phyloP scores from a whole-genome alignment of 225 moss, liverwort and hornwort genomes.

The Rhytidiadelphus loreus region DNA sequence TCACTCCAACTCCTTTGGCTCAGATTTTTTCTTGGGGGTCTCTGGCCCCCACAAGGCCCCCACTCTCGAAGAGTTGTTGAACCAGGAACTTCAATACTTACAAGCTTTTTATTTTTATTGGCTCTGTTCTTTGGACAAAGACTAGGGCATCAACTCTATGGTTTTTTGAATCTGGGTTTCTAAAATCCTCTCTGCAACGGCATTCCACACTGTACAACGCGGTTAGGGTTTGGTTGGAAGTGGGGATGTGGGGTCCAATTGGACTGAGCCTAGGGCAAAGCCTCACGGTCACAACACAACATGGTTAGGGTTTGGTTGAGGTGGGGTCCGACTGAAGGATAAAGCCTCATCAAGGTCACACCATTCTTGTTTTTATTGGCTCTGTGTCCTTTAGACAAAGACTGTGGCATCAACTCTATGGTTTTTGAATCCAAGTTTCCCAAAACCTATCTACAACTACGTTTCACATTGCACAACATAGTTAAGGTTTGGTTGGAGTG shows the following conservation, averaged over 20 bases:
- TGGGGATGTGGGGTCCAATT: no score
- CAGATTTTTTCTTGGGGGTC: neutral
- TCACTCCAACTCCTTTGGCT: neutral
- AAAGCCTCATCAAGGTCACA: no score
- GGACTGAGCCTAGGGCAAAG: no score
- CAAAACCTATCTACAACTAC: neutral
- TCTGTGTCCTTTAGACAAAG: neutral
- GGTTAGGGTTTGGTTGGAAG: no score
- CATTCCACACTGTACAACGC: neutral
- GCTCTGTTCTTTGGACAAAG: neutral
- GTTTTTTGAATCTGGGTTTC: fast-evolving
- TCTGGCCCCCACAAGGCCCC: neutral
- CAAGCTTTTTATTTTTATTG: neutral
- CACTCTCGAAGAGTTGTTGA: neutral
- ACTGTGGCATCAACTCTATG: neutral
- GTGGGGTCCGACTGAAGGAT: no score
- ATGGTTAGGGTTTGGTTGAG: no score
- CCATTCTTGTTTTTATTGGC: neutral
- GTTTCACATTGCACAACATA: no score
- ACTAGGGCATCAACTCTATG: neutral
- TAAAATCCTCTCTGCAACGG: neutral
- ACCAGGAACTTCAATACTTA: neutral
- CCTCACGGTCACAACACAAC: no score
- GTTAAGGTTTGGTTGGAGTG: no score
- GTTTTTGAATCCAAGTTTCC: fast-evolving